These are phyloP conservation scores for Durotheca rogersii DNA, from an alignment of 495 filamentous ascomycete species.

Conservation along the genomic window DNA sequence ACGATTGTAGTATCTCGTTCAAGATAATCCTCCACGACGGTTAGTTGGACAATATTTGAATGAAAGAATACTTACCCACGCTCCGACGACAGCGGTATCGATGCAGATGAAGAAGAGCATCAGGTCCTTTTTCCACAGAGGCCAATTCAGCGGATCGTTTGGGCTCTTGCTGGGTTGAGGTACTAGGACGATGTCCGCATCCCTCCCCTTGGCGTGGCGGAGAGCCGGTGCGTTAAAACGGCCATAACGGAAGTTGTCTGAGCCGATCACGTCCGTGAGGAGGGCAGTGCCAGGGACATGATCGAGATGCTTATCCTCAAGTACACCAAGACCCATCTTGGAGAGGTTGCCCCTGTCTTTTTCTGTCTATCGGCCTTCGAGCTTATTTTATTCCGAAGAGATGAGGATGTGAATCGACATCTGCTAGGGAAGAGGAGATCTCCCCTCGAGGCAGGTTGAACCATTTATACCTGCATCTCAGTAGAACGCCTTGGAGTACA, in stretches of 20 bases:
- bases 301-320: slow-evolving; percentile 27
- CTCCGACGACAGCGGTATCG: slow-evolving; percentile 40
- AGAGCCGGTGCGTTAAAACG: slow-evolving; percentile 28
- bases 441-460: too few species aligned
- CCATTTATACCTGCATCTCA: too few species aligned
- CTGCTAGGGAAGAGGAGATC: too few species aligned
- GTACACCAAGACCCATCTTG: slow-evolving; percentile 32
- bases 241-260: slow-evolving; percentile 21
- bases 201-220: slow-evolving; percentile 43
- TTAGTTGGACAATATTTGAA: too few species aligned
- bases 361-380: background rate
- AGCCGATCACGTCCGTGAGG: slow-evolving; percentile 23
- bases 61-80: slow-evolving; percentile 22
- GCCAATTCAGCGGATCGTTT: slow-evolving; percentile 49
- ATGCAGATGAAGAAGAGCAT: slow-evolving; percentile 39
- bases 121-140: slow-evolving; percentile 45
- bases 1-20: too few species aligned
- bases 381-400: too few species aligned
- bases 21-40: too few species aligned
- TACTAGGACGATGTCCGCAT: slow-evolving; percentile 43
- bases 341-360: background rate
- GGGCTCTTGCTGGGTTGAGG: slow-evolving; percentile 49
- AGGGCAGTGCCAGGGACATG: slow-evolving; percentile 33
- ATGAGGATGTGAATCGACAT: background rate
- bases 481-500: too few species aligned